These are phyloP conservation scores for Pythium aquatile DNA, from an alignment of 352 stramenopile genomes.

Conservation along the genomic window DNA sequence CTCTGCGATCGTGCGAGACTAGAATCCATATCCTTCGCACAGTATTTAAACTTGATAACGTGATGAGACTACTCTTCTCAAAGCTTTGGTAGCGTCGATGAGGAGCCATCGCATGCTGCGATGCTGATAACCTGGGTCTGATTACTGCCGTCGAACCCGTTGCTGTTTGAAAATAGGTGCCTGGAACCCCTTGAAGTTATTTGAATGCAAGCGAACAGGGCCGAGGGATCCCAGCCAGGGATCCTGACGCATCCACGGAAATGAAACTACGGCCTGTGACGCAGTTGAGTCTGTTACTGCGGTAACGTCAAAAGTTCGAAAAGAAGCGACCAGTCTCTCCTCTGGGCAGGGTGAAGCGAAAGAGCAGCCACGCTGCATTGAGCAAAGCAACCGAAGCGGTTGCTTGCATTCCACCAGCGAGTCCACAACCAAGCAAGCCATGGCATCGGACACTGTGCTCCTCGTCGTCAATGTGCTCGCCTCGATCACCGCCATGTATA, in stretches of 20 bases:
- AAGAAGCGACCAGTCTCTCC: constrained; percentile 1
- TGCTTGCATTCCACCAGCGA: not conserved
- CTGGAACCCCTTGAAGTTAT: too few species aligned
- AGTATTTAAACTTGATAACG: not conserved
- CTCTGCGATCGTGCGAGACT: constrained; percentile 6
- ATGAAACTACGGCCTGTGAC: not conserved
- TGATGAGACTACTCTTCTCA: too few species aligned
- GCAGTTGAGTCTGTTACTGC: not conserved
- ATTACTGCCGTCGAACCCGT: not conserved
- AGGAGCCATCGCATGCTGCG: not conserved
- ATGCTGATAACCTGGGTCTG: not conserved
- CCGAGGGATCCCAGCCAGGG: not conserved
- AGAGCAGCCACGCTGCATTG: not conserved
- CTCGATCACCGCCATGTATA: constrained; percentile 39
- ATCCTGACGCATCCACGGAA: not conserved
- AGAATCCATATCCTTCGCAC: not conserved
- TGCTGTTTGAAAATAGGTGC: too few species aligned
- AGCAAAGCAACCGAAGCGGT: not conserved
- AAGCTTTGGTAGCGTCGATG: not conserved
- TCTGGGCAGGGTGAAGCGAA: not conserved
- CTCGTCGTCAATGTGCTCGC: constrained; percentile 37
- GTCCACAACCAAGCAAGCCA: not conserved
- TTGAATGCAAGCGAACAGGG: not conserved
- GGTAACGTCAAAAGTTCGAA: not conserved
- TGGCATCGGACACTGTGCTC: constrained; percentile 21